phyloP scores from a whole-genome alignment of 2,329 filamentous ascomycete genomes.

The Aspergillus alliaceus region DNA sequence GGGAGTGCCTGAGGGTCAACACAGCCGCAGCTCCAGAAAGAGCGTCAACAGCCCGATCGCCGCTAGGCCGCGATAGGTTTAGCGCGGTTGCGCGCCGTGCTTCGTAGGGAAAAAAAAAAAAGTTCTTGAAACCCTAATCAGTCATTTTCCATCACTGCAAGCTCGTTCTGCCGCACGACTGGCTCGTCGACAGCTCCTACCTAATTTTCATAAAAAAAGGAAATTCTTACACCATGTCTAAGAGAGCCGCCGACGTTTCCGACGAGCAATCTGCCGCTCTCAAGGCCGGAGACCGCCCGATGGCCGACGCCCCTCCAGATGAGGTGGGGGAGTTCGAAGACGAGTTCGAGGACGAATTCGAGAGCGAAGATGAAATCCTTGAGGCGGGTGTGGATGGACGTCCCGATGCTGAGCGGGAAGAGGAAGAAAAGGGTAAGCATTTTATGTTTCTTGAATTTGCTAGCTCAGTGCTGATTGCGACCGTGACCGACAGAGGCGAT shows the following conservation, averaged over 20 bases:
- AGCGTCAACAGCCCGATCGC: conserved; percentile 23
- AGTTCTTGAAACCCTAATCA: conserved; percentile 25
- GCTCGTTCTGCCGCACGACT: conserved; percentile 21
- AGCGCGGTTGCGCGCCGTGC: conserved; percentile 24
- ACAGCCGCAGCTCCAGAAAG: conserved; percentile 18
- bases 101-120: conserved; percentile 35
- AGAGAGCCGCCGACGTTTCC: conserved; percentile 57
- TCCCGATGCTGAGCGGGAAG: conserved; percentile 88
- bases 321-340: conserved; percentile 65
- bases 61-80: conserved; percentile 37
- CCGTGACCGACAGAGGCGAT: conserved; percentile 62
- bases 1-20: conserved; percentile 14
- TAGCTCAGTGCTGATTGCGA: conserved; percentile 15
- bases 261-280: conserved; percentile 54
- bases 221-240: conserved; percentile 52
- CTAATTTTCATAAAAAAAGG: not conserved
- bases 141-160: conserved; percentile 7
- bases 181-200: conserved; percentile 17
- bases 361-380: conserved; percentile 88
- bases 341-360: conserved; percentile 95
- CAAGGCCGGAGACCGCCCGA: conserved; percentile 62
- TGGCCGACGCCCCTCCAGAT: conserved; percentile 49
- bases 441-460: not conserved
- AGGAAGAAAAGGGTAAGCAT: conserved; percentile 69
- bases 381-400: conserved; percentile 92